Evolutionary conservation across 495 filamentous ascomycete species (phyloP), one percentile per base, ranked within the genome.

Genomic region (Amphirosellinia nigrospora): DNA sequence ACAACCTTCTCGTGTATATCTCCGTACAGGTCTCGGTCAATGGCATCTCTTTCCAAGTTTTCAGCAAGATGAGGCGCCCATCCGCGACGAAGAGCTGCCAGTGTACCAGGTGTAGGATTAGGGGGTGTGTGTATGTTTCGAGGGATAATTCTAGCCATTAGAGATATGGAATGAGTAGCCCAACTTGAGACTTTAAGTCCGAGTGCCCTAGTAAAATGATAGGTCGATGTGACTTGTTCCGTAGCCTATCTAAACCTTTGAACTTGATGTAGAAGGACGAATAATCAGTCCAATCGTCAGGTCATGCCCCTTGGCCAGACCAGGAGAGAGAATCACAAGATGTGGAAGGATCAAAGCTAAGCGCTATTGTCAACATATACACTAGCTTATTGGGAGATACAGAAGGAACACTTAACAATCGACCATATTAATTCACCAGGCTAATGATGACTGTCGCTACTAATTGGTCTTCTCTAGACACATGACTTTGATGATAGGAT

Each of bases 311-410:
- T 48, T 36, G 6, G 28, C 28, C 21, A 23, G 43, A 43, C 41
- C 11, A 19, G 28, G 43, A 23, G 61, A 64, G 26, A 34, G 60
- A 28, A 46, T 45, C 21, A 10, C 26, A 65, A 48, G 46, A 65
- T 30, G 32, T 52, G 39, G 30, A 43, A 28, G 46, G 7, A 21
- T 45, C 34, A 53, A 65, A 8, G 13, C 28, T 21, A 62, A 67
- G 52, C 10, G 28, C 16, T 9, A 56, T 34, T 43, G 16, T 13
- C 0, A 6, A 16, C 7, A 26, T 4, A 32, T 28, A 43, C 26
- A n/a, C 66, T 21, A 53, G 32, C 55, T 68, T 68, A 68, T 59
- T 68, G 53, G 66, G 30, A 60, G 66, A 59, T 38, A 68, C 1
- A 55, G 36, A 10, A 38, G n/a, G 8, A 23, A 56, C n/a, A 28